Base-by-base conservation (phyloP, 2,329 filamentous ascomycete species). In the Fonsecaea pugnacius region DNA sequence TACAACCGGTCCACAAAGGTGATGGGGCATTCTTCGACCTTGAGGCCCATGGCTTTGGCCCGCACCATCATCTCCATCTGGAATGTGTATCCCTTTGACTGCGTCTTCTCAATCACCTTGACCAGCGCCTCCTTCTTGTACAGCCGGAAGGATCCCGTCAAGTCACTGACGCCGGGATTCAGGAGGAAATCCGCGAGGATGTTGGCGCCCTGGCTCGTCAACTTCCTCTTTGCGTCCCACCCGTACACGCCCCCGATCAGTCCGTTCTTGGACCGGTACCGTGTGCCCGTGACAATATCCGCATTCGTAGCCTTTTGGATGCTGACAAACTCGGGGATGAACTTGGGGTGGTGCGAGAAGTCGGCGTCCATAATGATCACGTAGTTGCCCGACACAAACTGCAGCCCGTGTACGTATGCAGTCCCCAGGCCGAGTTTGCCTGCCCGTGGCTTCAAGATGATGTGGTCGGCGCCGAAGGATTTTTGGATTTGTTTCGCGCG, bases 291-390 rank as follows among this genome's bases (percentile, higher is more conserved):
- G 53, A 99, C 93, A 72, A 99, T 99, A 75, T 99, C 95, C 82
- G 92, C 96, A 82, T 92, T 87, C 70, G 83, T 89, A 62, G 82
- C 80, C 77, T 87, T 85, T 79, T 98, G 95, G 70, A 88, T 85
- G 65, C 85, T 85, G 73, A 99, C 91, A 92, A 99, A 98, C 75
- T 89, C 84, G 60, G 93, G 89, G 79, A 99, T 96, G 86, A 98
- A 99, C 82, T 98, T 99, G 75, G 95, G 95, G 84, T 99, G 95
- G 82, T 99, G 95, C 72, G 88, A 92, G 85, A 99, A 99, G 81
- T 99, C 95, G 79, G 96, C 95, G 83, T 99, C 95, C 95, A 99
- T 99, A 85, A 99, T 99, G 83, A 99, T 91, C 76, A 99, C 91
- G 75, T 88, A 98, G 85, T 96, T 97, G 73, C 95, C 95, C 24